Evolutionary conservation across 2,329 filamentous ascomycete species (phyloP).

Genomic region (Huntiella savannae): DNA sequence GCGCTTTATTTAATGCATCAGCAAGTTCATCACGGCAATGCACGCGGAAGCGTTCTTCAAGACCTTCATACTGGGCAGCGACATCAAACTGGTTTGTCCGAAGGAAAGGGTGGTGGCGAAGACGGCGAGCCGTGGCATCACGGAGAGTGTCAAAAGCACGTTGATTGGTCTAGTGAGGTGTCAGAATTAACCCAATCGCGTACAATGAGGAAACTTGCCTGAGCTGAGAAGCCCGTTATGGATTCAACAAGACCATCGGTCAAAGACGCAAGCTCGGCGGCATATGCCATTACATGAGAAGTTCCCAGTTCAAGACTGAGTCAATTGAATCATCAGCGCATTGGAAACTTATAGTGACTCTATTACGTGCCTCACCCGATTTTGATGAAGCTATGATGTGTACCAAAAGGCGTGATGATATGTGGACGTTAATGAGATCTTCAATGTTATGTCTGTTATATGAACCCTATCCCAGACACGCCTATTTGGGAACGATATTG

Average conservation of each 20-base stretch:
- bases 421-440: too few relatives aligned
- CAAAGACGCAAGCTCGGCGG: conserved; percentile 42
- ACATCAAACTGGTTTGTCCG: conserved; percentile 64
- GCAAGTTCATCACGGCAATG: conserved; percentile 63
- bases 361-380: too few relatives aligned
- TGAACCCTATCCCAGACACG: too few relatives aligned
- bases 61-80: conserved; percentile 41
- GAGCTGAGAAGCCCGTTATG: conserved; percentile 34
- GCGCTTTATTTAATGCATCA: conserved; percentile 41
- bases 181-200: neutral
- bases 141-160: conserved; percentile 19
- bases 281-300: conserved; percentile 43
- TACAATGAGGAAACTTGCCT: conserved; percentile 25
- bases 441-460: too few relatives aligned
- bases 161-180: conserved; percentile 6
- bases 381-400: too few relatives aligned
- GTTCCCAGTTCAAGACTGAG: too few relatives aligned
- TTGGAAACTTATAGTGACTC: too few relatives aligned
- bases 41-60: conserved; percentile 75
- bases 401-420: too few relatives aligned
- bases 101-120: conserved; percentile 37
- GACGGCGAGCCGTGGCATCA: conserved; percentile 14
- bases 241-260: conserved; percentile 52
- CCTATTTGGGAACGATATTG: too few relatives aligned
- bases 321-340: too few relatives aligned